Evolutionary conservation across 225 moss, liverwort and hornwort genomes (phyloP), one percentile per base, ranked within the genome.

Genomic region (Marchantia paleacea): DNA sequence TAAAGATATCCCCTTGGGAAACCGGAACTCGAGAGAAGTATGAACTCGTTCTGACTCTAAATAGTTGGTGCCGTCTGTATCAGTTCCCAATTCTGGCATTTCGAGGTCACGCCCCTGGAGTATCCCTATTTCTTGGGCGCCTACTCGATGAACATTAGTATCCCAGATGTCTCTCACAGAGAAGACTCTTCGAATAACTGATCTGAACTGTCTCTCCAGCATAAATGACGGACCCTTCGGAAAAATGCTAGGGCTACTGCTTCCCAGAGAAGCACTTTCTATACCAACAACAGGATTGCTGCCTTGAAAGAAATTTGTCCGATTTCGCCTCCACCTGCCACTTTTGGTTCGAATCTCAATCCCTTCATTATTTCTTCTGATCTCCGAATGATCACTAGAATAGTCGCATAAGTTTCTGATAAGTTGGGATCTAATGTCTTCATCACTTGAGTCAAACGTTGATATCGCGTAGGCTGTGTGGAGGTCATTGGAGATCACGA

Each of bases 401-500:
- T 24, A 62, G 15, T n/a, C 64, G 84, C 87, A 82, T 30, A 87
- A 29, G 1, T 75, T 62, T 15, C 77, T 53, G 14, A 82, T 69
- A 0, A 61, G 77, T 29, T 4, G n/a, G 49, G n/a, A 49, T 52
- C 75, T 70, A 75, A 4, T n/a, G 11, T 47, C 69, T 19, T 67
- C 49, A 51, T 77, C 65, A 7, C 82, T 73, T 50, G 50, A 20
- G 0, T 72, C 73, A 69, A 80, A 82, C 7, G 87, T 86, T 29
- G 95, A 91, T 72, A 99, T 95, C 8, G 91, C 85, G 83, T 91
- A 90, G 3, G 89, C 92, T 0, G 74, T 91, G 65, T 83, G 86
- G 6, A 95, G 89, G 79, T 91, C 83, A 80, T 80, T 80, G 47
- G 92, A 82, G 57, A 99, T 94, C 25, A 95, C 83, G 20, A 99